Conservation (phyloP, 805 yeast genomes). For the Cyberlindnera galapagoensis region DNA sequence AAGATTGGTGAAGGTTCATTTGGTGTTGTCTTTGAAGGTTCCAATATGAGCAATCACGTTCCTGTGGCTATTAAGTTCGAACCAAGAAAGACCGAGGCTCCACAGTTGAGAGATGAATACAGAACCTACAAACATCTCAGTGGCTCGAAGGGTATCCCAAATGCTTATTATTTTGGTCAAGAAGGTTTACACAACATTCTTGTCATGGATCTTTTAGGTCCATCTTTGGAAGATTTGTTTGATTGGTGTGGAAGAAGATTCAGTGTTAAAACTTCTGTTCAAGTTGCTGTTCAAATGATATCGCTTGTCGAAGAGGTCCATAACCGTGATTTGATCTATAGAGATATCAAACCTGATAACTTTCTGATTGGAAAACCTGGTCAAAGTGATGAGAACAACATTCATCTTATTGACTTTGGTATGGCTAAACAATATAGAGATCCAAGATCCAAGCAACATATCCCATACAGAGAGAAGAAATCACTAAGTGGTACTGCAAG, state of each 20-base stretch:
- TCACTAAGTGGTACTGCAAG: constrained; percentile 82
- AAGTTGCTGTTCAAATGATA: constrained; percentile 75
- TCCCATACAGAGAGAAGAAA: constrained; percentile 75
- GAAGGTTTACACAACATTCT: constrained; percentile 77
- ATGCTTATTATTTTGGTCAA: constrained; percentile 78
- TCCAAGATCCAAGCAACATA: constrained; percentile 73
- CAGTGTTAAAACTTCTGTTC: constrained; percentile 64
- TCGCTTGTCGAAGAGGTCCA: constrained; percentile 66
- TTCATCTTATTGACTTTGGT: constrained; percentile 76
- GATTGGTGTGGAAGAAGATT: constrained; percentile 85
- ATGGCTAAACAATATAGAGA: constrained; percentile 85
- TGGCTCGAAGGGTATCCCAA: constrained; percentile 71
- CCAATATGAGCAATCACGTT: constrained; percentile 55
- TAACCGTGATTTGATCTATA: constrained; percentile 67
- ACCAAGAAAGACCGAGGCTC: constrained; percentile 76
- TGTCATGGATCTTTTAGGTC: constrained; percentile 72
- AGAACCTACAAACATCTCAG: constrained; percentile 68
- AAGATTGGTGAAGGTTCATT: constrained; percentile 86
- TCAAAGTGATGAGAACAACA: constrained; percentile 53
- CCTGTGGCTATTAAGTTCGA: constrained; percentile 77
- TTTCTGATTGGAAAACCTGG: constrained; percentile 65
- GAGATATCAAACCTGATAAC: constrained; percentile 83
- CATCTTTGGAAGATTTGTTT: constrained; percentile 75
- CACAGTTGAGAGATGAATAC: constrained; percentile 76
- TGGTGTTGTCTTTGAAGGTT: constrained; percentile 80